Evolutionary conservation across 371 early-diverging fungal genomes (phyloP), one percentile per base, ranked within the genome.

Genomic region (Mucor ambiguus): DNA sequence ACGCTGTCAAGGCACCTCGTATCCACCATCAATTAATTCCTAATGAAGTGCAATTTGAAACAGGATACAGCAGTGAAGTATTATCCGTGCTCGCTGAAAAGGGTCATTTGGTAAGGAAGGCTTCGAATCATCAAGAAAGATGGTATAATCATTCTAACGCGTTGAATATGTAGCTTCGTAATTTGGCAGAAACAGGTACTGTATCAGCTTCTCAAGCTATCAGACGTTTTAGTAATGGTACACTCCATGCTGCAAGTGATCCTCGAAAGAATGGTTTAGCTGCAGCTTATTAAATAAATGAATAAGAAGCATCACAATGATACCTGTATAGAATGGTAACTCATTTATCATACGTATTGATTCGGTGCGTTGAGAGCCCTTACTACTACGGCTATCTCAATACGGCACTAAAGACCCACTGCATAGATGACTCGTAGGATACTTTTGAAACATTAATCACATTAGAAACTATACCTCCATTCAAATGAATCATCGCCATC

Each of bases 11-110:
- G 35, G 69, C 72, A 35, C 93, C 97, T 3, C 84, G 99, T 10
- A 77, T 96, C 16, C 99, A 99, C 77, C 95, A 98, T 80, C 99
- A 98, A 78, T 82, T 98, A 49, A 67, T 93, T 64, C 98, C 98
- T 0, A 81, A 96, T 71, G 68, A 78, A 60, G 86, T 93, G 5
- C 59, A 62, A n/a, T 55, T 70, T 2, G 80, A 82, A 61, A 59
- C 68, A 29, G 75, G 65, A 6, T 72, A 60, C 30, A 58, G 54
- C 57, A 30, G 33, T 2, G 41, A 33, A 0, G 54, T 70, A 0
- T 33, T 73, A 4, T 66, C 54, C 4, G 33, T 33, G 33, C 59
- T 80, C n/a, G 30, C 29, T 30, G 14, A 56, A 2, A 68, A 68
- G 24, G 75, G 77, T 12, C 80, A 80, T 61, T 38, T 67, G 54